Percentiles rank a stretch among this genome's conserved stretches.
These are phyloP conservation scores for Phytophthora ramorum DNA, from an alignment of 352 stramenopile genomes.

Conservation along the genomic window DNA sequence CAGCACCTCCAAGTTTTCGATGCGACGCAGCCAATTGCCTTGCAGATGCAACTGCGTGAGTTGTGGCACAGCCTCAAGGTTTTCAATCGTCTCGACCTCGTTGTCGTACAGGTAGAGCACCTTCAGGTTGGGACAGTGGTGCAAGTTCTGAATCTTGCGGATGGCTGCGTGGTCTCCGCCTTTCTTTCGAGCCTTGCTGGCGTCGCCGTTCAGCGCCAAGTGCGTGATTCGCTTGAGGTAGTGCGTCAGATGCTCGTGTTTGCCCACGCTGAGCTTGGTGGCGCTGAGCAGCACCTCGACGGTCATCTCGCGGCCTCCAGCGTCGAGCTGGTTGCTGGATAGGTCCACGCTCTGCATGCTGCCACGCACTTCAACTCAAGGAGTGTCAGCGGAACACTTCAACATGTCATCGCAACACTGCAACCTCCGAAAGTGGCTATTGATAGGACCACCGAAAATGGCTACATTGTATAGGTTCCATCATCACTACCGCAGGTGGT, in stretches of 20 bases:
- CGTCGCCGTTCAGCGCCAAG: conserved; percentile 63
- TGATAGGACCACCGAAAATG: conserved; percentile 1
- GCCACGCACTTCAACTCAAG: conserved; percentile 20
- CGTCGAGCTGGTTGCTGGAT: conserved; percentile 22
- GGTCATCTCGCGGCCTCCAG: conserved; percentile 55
- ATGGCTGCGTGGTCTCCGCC: conserved; percentile 22
- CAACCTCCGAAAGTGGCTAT: conserved; percentile 9
- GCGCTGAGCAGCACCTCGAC: conserved; percentile 63
- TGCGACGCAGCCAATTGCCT: conserved; percentile 64
- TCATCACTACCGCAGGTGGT: background rate
- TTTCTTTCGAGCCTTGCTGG: conserved; percentile 36
- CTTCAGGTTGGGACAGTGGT: conserved; percentile 69
- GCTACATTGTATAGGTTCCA: background rate
- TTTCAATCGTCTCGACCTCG: conserved; percentile 60
- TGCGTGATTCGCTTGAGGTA: conserved; percentile 82
- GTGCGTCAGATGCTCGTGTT: conserved; percentile 64
- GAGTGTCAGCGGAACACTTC: conserved; percentile 18
- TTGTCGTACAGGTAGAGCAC: conserved; percentile 88
- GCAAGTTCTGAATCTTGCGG: conserved; percentile 62
- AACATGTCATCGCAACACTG: background rate
- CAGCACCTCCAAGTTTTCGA: conserved; percentile 57
- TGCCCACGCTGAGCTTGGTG: conserved; percentile 75
- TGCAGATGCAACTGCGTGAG: conserved; percentile 81
- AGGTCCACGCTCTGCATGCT: conserved; percentile 18
- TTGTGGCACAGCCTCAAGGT: conserved; percentile 53